A percentile compares a stretch with the other conserved stretches of the same genome.
These are phyloP conservation scores for Seiridium cupressi DNA, from an alignment of 2,329 filamentous ascomycete species.

Conservation along the genomic window DNA sequence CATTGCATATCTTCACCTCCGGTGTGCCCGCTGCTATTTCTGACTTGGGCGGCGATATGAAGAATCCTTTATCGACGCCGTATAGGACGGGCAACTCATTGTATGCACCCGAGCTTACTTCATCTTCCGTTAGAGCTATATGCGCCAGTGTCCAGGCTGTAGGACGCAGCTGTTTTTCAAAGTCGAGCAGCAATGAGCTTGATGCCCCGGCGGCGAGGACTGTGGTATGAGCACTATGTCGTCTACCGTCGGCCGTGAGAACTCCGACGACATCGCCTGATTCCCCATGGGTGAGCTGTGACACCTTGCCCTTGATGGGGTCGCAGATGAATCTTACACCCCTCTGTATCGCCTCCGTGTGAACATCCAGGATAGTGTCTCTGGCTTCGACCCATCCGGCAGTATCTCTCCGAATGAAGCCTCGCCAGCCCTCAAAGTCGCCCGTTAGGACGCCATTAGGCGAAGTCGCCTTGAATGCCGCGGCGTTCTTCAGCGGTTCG, in stretches of 20 bases:
- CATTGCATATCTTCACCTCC: slow-evolving; percentile 51
- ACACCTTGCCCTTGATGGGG: slow-evolving; percentile 11
- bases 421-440: slow-evolving; percentile 47
- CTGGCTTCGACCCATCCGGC: slow-evolving; percentile 55
- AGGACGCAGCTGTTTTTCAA: slow-evolving; percentile 48
- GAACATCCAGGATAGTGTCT: slow-evolving; percentile 44
- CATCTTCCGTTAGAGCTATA: slow-evolving; percentile 42
- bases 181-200: slow-evolving; percentile 42
- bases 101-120: slow-evolving; percentile 34
- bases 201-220: slow-evolving; percentile 47
- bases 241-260: slow-evolving; percentile 34
- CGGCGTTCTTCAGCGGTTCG: slow-evolving; percentile 33
- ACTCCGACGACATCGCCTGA: slow-evolving; percentile 38
- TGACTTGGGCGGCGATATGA: slow-evolving; percentile 46
- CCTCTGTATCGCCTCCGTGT: slow-evolving; percentile 39
- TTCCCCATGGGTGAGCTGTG: not conserved
- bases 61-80: slow-evolving; percentile 43
- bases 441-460: slow-evolving; percentile 49
- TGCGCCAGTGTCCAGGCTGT: slow-evolving; percentile 52
- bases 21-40: slow-evolving; percentile 31
- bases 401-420: slow-evolving; percentile 40
- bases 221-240: slow-evolving; percentile 36
- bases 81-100: slow-evolving; percentile 44
- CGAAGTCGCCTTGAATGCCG: slow-evolving; percentile 49
- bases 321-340: slow-evolving; percentile 46